Base-by-base conservation (phyloP, 192 early-diverging fungal genomes). In the Irineochytrium annulatum region DNA sequence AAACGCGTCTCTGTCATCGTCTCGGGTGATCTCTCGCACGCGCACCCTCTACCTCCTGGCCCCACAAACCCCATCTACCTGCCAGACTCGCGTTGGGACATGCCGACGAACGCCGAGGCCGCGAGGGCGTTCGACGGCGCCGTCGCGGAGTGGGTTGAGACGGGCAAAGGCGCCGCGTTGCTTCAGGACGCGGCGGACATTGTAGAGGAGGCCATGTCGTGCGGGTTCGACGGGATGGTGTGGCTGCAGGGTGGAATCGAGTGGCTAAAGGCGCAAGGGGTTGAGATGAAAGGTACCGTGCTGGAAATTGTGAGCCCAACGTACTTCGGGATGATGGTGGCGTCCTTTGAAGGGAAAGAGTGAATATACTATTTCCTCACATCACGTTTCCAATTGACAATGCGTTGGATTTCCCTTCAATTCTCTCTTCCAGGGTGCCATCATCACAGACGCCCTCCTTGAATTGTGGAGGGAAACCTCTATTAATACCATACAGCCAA, bases 261-360 rank as follows among this genome's bases (percentile, higher is more conserved):
- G 11, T n/a, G 19, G 6, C 20, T 54, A 20, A n/a, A 54, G 19
- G 29, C 5, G n/a, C n/a, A n/a, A n/a, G n/a, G n/a, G n/a, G 28
- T 11, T 4, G 34, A 13, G 52, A 33, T 54, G 14, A 30, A 29
- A 24, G 52, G 52, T 26, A 4, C n/a, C 20, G 52, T 54, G 29
- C 13, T 54, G 8, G 52, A 24, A 20, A 54, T 33, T 54, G n/a
- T 24, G 26, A 24, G 30, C 20, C 52, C 52, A 30, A 54, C 20
- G 13, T 54, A 54, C 29, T 54, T 30, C 34, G 52, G 52, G 8
- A 54, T 54, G 52, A 24, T 54, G 52, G 52, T 54, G 14, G 52
- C 52, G 16, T 6, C 19, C 16, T 54, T 54, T 51, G 13, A 13
- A 0, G n/a, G 22, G 22, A n/a, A n/a, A n/a, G n/a, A n/a, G n/a